Evolutionary conservation across 2,329 filamentous ascomycete species (phyloP), one percentile per base, ranked within the genome.

Genomic region (Stemphylium vesicarium): DNA sequence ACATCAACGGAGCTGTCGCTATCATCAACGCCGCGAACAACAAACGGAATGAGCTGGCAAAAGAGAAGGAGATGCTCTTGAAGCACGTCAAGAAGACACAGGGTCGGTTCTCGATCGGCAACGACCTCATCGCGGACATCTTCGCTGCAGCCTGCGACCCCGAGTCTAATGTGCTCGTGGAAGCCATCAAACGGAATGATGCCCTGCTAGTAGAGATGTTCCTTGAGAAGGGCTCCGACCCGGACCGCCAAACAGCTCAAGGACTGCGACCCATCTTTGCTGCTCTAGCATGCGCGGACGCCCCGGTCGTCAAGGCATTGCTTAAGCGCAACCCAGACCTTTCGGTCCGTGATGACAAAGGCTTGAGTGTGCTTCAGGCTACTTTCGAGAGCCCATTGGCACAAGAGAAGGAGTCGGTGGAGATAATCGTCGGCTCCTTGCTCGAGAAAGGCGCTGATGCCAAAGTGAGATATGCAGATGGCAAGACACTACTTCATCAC

Each of bases 11-110:
- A 20, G 68, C 71, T 6, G 63, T 74, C 13, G 65, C 67, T 1
- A 74, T 75, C 39, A 66, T 75, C 43, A 67, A 65, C 18, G 63
- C 65, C 40, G 65, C 72, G 26, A 63, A 66, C 33, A 64, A 60
- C 10, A 68, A 64, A 22, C 58, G 64, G 8, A 60, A 57, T 35
- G 64, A 65, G 36, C 56, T 75, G 1, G 43, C 32, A 1, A 74
- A 73, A 51, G 72, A 73, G 59, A 73, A 69, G 49, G 66, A 69
- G 7, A 60, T 72, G 66, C 56, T 75, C 0, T 45, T 74, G 31
- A 63, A 68, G 37, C 65, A 72, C 53, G 65, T 71, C 2, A 62
- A 71, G 31, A 66, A 63, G n/a, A 59, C 63, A 12, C 59, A 65
- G 29, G 65, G 62, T 4, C 63, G 64, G 12, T 65, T 64, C 44